Conservation (phyloP, 345 rosid genomes). For the Populus ilicifolia region DNA sequence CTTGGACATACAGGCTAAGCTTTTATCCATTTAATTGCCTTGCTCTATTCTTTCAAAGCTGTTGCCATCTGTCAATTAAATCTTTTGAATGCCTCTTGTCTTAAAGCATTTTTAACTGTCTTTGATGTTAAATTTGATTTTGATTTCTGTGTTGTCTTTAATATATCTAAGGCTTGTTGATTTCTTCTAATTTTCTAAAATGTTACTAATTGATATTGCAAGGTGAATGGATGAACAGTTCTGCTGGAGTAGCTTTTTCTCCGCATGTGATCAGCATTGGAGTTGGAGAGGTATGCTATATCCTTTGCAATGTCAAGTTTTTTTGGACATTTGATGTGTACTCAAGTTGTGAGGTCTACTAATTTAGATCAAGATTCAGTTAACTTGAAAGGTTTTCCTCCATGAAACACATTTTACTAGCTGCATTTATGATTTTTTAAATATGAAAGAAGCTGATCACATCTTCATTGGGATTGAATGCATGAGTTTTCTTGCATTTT, state of each 20-base stretch:
- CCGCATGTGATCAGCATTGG: conserved; percentile 81
- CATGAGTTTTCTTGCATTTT: not conserved
- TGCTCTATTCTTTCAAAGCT: not conserved
- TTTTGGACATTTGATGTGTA: not conserved
- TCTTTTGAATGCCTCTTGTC: not conserved
- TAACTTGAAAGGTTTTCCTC: not conserved
- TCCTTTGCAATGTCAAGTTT: not conserved
- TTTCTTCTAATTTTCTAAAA: not conserved
- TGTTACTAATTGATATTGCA: conserved; percentile 17
- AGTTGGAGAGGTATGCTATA: conserved; percentile 69
- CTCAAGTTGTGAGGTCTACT: not conserved
- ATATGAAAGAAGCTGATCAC: not conserved
- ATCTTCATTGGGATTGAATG: not conserved
- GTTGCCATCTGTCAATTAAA: not conserved
- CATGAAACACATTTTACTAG: not conserved
- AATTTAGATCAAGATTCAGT: not conserved
- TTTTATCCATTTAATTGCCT: not conserved
- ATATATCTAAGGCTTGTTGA: not conserved
- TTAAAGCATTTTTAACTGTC: not conserved
- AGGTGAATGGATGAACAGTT: conserved; percentile 99
- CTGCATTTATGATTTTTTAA: not conserved
- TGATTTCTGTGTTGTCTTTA: not conserved
- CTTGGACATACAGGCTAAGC: not conserved
- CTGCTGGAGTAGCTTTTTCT: conserved; percentile 93
- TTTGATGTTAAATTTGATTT: not conserved